Evolutionary conservation across 139 green algal genomes (phyloP), one percentile per base, ranked within the genome.

Genomic region (Edaphochlamys debaryana): DNA sequence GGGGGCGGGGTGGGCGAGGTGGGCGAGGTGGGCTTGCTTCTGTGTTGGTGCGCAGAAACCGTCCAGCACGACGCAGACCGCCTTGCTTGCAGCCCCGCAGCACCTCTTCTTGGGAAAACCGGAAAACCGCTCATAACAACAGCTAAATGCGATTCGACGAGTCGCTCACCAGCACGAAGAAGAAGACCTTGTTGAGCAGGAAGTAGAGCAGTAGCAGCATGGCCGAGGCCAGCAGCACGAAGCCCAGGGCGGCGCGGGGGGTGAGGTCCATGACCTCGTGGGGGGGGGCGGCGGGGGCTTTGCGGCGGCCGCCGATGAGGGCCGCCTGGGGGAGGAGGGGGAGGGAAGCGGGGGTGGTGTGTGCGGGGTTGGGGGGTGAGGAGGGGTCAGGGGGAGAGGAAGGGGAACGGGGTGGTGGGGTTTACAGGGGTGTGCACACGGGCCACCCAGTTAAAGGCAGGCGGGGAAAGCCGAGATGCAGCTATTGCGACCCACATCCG

Each of bases 201-300:
- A 96, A 97, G 88, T 91, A 97, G 40, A 97, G 75, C 30, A 93
- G 45, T 34, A 98, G 77, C 60, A 98, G 89, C 82, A 94, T 88
- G 5, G 25, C 69, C 0, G 87, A 93, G 15, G 94, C 91, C 19
- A 95, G 30, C 5, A 87, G 36, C 54, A 97, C 86, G 82, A 97
- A 97, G 0, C n/a, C 85, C 23, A 94, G 83, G 1, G 94, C 94
- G 0, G 76, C 87, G 19, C 22, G 19, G 22, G 79, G 62, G 5
- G 91, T 93, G 11, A 96, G 86, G 41, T 89, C 89, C 50, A 91
- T 34, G 19, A 81, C 50, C 25, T 92, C 88, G 22, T 32, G 9
- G 17, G 11, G 8, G 64, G 9, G 40, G 29, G 34, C 40, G 27
- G 30, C 30, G 30, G 48, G 13, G 30, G n/a, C 19, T 40, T 73